Evolutionary conservation across 441 rosid species (phyloP).

Genomic region (Pelargonium citronellum): DNA sequence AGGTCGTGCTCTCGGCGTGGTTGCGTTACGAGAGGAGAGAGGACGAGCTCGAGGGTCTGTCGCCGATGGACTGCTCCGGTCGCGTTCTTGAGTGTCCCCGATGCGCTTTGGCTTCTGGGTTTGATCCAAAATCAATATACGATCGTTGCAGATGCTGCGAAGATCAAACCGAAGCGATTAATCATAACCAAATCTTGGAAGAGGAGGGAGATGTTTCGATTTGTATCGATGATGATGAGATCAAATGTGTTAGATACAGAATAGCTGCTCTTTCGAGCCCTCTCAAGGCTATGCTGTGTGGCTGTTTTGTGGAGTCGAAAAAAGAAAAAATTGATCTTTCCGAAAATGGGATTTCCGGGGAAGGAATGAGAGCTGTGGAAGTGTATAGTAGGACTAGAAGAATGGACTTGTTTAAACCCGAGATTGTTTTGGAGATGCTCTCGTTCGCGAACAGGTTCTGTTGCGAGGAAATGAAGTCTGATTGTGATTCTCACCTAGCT

Average conservation of each 20-base stretch:
- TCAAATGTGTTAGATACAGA: conserved; percentile 60
- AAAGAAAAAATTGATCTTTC: conserved; percentile 66
- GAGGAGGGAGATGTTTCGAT: conserved; percentile 66
- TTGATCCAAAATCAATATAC: conserved; percentile 55
- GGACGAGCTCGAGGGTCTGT: conserved; percentile 67
- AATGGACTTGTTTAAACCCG: conserved; percentile 41
- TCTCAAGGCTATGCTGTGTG: conserved; percentile 71
- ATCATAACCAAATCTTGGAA: conserved; percentile 62
- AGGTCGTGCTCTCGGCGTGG: conserved; percentile 78
- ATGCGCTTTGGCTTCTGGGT: conserved; percentile 64
- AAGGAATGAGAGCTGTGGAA: conserved; percentile 75
- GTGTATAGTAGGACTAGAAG: conserved; percentile 58
- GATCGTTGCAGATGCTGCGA: conserved; percentile 63
- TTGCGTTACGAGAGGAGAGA: conserved; percentile 87
- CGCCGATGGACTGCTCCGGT: conserved; percentile 78
- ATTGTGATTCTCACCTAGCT: conserved; percentile 71
- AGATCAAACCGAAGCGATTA: conserved; percentile 22
- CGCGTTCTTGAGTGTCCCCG: conserved; percentile 76
- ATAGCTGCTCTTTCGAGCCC: conserved; percentile 74
- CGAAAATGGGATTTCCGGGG: conserved; percentile 56
- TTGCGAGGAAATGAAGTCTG: conserved; percentile 76
- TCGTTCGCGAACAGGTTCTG: conserved; percentile 77
- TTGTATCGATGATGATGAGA: conserved; percentile 72
- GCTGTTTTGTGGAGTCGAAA: conserved; percentile 56
- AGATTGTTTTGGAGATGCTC: conserved; percentile 70